phyloP scores from a whole-genome alignment of 106 monocot species.

The Apostasia ramifera region DNA sequence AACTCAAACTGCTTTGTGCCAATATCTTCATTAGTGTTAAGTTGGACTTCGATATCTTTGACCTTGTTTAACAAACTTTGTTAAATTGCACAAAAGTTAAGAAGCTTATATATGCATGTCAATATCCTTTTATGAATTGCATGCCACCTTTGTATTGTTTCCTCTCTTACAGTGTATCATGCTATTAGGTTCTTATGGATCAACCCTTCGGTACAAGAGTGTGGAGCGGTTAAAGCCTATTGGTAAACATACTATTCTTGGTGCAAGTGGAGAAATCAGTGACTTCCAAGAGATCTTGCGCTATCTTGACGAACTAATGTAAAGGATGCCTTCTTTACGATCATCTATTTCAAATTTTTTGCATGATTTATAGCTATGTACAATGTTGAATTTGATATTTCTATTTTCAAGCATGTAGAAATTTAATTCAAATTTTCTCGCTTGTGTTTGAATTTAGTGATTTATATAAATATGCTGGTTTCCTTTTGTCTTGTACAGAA shows the following conservation, averaged over 20 bases:
- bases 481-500: constrained; percentile 23
- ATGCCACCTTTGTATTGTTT: not conserved
- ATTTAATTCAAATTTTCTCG: too few relatives aligned
- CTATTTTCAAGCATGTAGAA: too few relatives aligned
- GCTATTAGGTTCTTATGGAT: constrained; percentile 72
- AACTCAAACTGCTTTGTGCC: not conserved
- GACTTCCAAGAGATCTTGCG: constrained; percentile 86
- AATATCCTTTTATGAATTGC: not conserved
- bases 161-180: not conserved
- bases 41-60: not conserved
- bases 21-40: not conserved
- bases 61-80: not conserved
- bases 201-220: constrained; percentile 80
- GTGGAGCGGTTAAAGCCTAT: constrained; percentile 72
- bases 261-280: constrained; percentile 88
- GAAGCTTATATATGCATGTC: not conserved
- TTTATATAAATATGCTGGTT: not conserved
- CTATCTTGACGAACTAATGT: constrained; percentile 82
- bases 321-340: constrained; percentile 11
- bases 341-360: not conserved
- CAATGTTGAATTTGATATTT: not conserved
- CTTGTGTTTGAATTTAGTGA: not conserved
- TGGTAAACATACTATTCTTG: constrained; percentile 79
- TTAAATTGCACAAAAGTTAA: not conserved
- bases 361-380: not conserved